A percentile compares a stretch with the other conserved stretches of the same genome.
These are phyloP conservation scores for Glycyrrhiza uralensis DNA, from an alignment of 306 rosid genomes.

Conservation along the genomic window DNA sequence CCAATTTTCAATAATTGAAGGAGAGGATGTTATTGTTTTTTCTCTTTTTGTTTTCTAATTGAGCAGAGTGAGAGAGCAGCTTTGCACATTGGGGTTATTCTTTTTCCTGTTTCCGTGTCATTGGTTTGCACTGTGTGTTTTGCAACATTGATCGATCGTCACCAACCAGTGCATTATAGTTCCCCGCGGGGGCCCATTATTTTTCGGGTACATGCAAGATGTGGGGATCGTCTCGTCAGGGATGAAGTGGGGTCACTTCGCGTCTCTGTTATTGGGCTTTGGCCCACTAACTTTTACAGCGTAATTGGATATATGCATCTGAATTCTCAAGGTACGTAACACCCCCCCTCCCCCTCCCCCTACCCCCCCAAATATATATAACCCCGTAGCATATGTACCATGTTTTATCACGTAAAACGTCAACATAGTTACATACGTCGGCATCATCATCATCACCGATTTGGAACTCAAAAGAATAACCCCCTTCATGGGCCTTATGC, in stretches of 20 bases:
- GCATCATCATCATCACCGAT: conserved; percentile 33
- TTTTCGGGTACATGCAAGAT: conserved; percentile 36
- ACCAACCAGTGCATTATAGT: conserved; percentile 35
- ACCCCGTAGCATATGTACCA: conserved; percentile 43
- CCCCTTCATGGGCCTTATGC: conserved; percentile 25
- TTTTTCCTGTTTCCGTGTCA: not conserved
- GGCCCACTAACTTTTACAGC: conserved; percentile 46
- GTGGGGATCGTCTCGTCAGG: conserved; percentile 32
- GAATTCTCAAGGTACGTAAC: conserved; percentile 31
- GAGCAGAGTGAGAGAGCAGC: conserved; percentile 23
- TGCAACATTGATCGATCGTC: conserved; percentile 32
- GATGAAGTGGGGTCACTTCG: conserved; percentile 35
- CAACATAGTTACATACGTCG: conserved; percentile 26
- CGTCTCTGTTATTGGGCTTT: conserved; percentile 44
- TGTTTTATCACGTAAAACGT: conserved; percentile 35
- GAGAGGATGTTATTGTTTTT: conserved; percentile 4
- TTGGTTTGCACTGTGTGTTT: conserved; percentile 5
- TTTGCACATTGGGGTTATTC: not conserved
- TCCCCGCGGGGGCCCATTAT: conserved; percentile 30
- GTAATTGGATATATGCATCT: conserved; percentile 44
- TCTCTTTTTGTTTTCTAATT: conserved; percentile 36
- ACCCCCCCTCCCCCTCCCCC: too few species aligned
- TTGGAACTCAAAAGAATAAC: conserved; percentile 10
- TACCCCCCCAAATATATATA: conserved; percentile 29
- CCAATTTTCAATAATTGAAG: conserved; percentile 27